phyloP scores from a whole-genome alignment of 306 rosid species.

The Cercis canadensis region DNA sequence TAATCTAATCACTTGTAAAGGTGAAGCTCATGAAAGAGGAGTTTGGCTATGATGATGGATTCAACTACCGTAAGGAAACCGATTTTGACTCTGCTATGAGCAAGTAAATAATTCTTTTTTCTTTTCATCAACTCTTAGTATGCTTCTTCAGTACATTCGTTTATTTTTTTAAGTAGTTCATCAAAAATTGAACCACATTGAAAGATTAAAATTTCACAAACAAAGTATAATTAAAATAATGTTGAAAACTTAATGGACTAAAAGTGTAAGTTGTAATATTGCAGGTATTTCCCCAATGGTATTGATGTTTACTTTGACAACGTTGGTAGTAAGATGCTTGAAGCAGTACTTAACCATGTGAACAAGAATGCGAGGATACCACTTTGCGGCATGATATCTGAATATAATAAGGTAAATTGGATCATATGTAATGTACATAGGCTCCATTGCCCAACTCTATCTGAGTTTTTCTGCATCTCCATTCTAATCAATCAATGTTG shows the following conservation, averaged over 20 bases:
- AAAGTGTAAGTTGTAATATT: not conserved
- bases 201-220: no score
- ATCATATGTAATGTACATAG: no score
- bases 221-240: no score
- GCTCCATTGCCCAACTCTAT: not conserved
- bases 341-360: slow-evolving; percentile 70
- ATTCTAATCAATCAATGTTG: not conserved
- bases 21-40: slow-evolving; percentile 69
- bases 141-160: no score
- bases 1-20: slow-evolving; percentile 34
- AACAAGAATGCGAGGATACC: slow-evolving; percentile 62
- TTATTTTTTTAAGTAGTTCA: no score
- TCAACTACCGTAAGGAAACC: slow-evolving; percentile 63
- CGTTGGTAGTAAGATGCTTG: slow-evolving; percentile 76
- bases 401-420: slow-evolving; percentile 55
- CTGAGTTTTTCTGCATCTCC: no score
- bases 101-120: slow-evolving; percentile 33
- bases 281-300: slow-evolving; percentile 65
- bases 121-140: not conserved
- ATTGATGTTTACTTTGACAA: slow-evolving; percentile 72
- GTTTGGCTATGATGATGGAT: slow-evolving; percentile 76
- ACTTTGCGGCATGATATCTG: slow-evolving; percentile 72
- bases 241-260: no score
- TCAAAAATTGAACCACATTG: no score
- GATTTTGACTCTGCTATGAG: slow-evolving; percentile 62